Base-by-base conservation (phyloP, 352 stramenopile species). In the Phytopythium sindhum region DNA sequence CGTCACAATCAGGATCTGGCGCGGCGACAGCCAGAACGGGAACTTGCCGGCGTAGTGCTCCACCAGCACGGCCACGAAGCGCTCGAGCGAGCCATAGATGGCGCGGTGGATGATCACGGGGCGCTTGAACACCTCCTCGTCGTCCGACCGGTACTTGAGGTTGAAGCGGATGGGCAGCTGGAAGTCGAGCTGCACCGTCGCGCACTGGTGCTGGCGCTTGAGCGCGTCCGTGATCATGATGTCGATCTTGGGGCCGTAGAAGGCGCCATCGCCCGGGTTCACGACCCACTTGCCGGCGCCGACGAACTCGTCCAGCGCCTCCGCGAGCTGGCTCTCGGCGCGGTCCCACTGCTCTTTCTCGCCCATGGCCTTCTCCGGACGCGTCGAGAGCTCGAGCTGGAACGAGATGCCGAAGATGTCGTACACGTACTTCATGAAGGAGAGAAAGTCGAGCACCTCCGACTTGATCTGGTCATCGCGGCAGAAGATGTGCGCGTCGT, bases 191-290 rank as follows among this genome's bases (percentile, higher is more conserved):
- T 99, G 97, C 29, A 99, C 86, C 24, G 97, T 99, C 29, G 97
- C 97, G 75, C 97, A 99, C 78, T 99, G 97, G 78, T 99, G 97
- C 35, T 98, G 79, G 66, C 97, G 88, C 61, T 99, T 95, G 77
- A 99, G 88, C 33, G 94, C 93, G 81, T 99, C 97, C 70, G 97
- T 89, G 71, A 88, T 80, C 87, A 99, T 99, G 72, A 99, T 99
- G 83, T 99, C 97, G 78, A 99, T 99, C 84, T 99, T 99, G 15
- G 97, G 97, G 31, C 97, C 97, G 81, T 99, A 99, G 79, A 99
- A 99, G 42, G 97, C 97, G 66, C 97, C 97, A 73, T 99, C 97
- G 50, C 96, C 97, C 19, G 97, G 93, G 72, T 99, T 99, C 51
- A 98, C 88, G 57, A 87, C 86, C 97, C 97, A 99, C 58, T 98